Evolutionary conservation across 352 stramenopile species (phyloP), one percentile per base, ranked within the genome.

Genomic region (Phytophthora ohioensis): DNA sequence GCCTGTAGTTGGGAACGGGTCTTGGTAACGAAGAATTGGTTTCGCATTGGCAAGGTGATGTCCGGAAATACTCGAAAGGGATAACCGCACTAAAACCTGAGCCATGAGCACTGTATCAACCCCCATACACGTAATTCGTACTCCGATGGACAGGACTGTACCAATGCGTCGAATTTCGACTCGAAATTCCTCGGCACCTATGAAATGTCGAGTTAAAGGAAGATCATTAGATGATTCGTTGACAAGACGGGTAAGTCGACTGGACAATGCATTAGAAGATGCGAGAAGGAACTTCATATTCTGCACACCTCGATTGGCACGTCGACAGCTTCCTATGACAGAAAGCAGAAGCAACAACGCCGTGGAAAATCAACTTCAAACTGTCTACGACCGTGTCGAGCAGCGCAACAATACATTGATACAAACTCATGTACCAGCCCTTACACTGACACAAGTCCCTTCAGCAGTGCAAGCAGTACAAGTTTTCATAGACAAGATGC

Each of bases 221-320:
- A 46, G 42, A 63, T n/a, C 27, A 1, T 5, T 39, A 2, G 47
- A 58, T 53, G 49, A 12, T 15, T 34, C 8, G 12, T 36, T 53
- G 13, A 61, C 47, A 9, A 15, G 8, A 46, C 45, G 69, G 2
- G 27, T 55, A 27, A 70, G 21, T 64, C 64, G 69, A 30, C 32
- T 77, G 43, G 69, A 77, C 45, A 62, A 15, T 12, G 69, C 64
- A 31, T 47, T 77, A 17, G 34, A 70, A 59, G 69, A 73, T 49
- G 57, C 64, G 11, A 65, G 64, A 17, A 39, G 6, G 35, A 55
- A 30, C 27, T 21, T 27, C 13, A 41, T 30, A 12, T 64, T 61
- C 17, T 51, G 39, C 10, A 65, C 63, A 13, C 15, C 69, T 34
- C 49, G 57, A 52, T 11, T 35, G 5, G 30, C 32, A 27, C 45